These are phyloP conservation scores for Pulicaria dysenterica DNA, from an alignment of 129 eudicot genomes.

Conservation along the genomic window DNA sequence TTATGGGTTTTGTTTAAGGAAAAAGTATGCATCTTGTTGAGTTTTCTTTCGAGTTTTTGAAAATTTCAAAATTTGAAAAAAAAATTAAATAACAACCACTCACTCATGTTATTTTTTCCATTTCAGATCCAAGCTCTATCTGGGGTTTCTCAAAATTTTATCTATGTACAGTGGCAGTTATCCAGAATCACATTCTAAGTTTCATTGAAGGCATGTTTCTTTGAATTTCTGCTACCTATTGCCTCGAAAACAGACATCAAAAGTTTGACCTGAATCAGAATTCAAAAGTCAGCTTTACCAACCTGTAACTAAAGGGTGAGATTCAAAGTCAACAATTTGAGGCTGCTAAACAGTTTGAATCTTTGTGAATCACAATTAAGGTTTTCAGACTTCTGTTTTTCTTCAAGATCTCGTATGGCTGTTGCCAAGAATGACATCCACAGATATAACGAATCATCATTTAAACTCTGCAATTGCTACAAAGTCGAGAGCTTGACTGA, in stretches of 20 bases:
- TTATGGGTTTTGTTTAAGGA: slow-evolving; percentile 21
- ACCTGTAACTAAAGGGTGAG: background rate
- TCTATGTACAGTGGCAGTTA: slow-evolving; percentile 17
- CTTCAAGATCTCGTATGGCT: slow-evolving; percentile 55
- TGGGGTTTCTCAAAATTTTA: slow-evolving; percentile 26
- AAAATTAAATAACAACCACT: background rate
- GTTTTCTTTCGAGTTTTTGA: background rate
- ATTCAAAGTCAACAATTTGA: slow-evolving; percentile 15
- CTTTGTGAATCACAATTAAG: slow-evolving; percentile 20
- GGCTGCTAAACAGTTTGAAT: slow-evolving; percentile 29
- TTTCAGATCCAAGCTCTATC: slow-evolving; percentile 46
- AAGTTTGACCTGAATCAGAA: slow-evolving; percentile 46
- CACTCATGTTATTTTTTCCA: background rate
- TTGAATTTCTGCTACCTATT: slow-evolving; percentile 12
- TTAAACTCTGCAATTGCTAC: slow-evolving; percentile 50
- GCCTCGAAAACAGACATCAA: slow-evolving; percentile 16
- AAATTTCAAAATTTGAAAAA: background rate
- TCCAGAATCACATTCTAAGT: slow-evolving; percentile 17
- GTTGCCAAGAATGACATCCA: slow-evolving; percentile 52
- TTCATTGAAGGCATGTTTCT: slow-evolving; percentile 3
- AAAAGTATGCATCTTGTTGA: slow-evolving; percentile 22
- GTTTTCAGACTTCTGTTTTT: slow-evolving; percentile 18
- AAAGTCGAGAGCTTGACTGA: slow-evolving; percentile 53
- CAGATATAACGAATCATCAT: slow-evolving; percentile 35
- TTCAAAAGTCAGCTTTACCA: slow-evolving; percentile 22